Conservation (phyloP, 169 alveolate genomes). For the Plasmodium gonderi region DNA sequence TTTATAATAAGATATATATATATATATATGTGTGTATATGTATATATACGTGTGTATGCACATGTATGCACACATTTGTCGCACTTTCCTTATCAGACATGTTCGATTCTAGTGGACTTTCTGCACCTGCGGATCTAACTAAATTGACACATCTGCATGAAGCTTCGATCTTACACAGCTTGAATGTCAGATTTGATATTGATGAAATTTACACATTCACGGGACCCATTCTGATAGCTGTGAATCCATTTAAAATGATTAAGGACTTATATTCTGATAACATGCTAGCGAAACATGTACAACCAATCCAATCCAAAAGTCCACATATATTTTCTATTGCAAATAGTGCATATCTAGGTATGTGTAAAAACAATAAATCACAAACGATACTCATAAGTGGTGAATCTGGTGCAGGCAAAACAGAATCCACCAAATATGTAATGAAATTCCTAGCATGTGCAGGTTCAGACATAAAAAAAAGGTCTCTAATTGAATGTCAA, state of each 20-base stretch:
- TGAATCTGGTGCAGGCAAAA: constrained; percentile 99
- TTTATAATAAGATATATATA: neutral
- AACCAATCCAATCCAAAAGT: constrained; percentile 70
- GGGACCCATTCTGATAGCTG: constrained; percentile 97
- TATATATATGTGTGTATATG: neutral
- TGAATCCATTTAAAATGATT: constrained; percentile 95
- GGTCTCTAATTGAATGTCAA: constrained; percentile 87
- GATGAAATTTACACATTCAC: constrained; percentile 96
- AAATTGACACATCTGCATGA: constrained; percentile 91
- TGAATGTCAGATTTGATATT: constrained; percentile 90
- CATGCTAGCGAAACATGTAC: constrained; percentile 76
- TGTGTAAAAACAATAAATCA: constrained; percentile 89
- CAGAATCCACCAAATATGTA: constrained; percentile 98
- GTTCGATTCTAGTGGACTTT: constrained; percentile 45
- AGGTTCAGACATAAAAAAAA: constrained; percentile 83
- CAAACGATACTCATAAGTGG: constrained; percentile 98
- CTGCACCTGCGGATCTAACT: constrained; percentile 90
- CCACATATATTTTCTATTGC: constrained; percentile 97
- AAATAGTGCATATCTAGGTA: constrained; percentile 92
- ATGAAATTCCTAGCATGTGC: constrained; percentile 95
- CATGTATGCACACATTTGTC: neutral
- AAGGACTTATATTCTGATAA: constrained; percentile 80
- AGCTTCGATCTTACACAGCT: constrained; percentile 94
- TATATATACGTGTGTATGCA: neutral
- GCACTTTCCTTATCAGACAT: constrained; percentile 9